Conservation (phyloP, 805 yeast genomes). For the Wickerhamomyces silvicola region DNA sequence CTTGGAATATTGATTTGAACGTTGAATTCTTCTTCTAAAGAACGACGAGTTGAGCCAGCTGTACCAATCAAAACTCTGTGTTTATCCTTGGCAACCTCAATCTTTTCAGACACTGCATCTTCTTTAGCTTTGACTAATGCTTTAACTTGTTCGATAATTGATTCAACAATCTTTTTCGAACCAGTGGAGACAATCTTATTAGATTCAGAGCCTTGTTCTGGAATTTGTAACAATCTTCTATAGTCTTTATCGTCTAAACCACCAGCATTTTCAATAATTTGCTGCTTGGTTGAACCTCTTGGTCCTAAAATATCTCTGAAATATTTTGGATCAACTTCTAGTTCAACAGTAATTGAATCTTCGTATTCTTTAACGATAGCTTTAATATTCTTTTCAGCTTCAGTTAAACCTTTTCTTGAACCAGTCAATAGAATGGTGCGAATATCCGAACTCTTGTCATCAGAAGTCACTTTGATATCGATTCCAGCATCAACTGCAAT, state of each 20-base stretch:
- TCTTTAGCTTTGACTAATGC: slow-evolving; percentile 60
- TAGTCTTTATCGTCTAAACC: slow-evolving; percentile 48
- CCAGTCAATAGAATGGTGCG: slow-evolving; percentile 73
- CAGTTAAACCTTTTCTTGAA: slow-evolving; percentile 64
- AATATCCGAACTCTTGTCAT: slow-evolving; percentile 40
- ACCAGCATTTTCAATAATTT: slow-evolving; percentile 74
- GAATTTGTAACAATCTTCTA: slow-evolving; percentile 58
- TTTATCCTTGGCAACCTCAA: slow-evolving; percentile 62
- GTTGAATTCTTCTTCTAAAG: slow-evolving; percentile 60
- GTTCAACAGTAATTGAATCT: slow-evolving; percentile 48
- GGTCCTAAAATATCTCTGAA: slow-evolving; percentile 75
- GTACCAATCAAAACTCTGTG: slow-evolving; percentile 78
- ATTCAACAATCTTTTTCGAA: slow-evolving; percentile 63
- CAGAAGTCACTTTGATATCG: slow-evolving; percentile 35
- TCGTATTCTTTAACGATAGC: slow-evolving; percentile 59
- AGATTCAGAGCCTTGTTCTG: slow-evolving; percentile 57
- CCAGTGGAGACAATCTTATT: slow-evolving; percentile 62
- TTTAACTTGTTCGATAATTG: slow-evolving; percentile 55
- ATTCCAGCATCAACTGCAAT: slow-evolving; percentile 58
- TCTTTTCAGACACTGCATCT: slow-evolving; percentile 43
- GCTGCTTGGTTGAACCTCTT: slow-evolving; percentile 66
- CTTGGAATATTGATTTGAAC: slow-evolving; percentile 66
- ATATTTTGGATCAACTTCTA: slow-evolving; percentile 68
- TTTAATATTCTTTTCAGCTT: slow-evolving; percentile 59
- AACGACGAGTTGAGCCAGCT: slow-evolving; percentile 67